Evolutionary conservation across 192 early-diverging fungal species (phyloP), one percentile per base, ranked within the genome.

Genomic region (Mortierella hygrophila): DNA sequence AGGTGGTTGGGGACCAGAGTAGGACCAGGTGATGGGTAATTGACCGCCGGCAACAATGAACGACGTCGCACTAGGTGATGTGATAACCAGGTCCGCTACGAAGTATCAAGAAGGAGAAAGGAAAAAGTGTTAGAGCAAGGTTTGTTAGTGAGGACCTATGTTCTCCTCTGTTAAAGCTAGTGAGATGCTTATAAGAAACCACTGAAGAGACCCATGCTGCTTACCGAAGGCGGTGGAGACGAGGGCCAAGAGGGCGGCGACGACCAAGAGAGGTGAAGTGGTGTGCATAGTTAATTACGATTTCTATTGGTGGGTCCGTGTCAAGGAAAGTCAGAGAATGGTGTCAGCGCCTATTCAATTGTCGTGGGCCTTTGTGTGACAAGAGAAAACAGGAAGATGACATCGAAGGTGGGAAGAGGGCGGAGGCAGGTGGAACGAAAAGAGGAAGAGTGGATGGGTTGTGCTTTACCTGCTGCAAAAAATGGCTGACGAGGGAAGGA

Each of bases 11-110:
- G 71, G 13, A 26, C 76, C 82, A n/a, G 76, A 60, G 60, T 77
- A 83, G 29, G 82, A 73, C 82, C 82, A 83, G 3, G 55, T 13
- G 42, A 83, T 78, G 4, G 54, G 49, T 3, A 83, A 32, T n/a
- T 23, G 47, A 20, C 76, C 71, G 21, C 82, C 82, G 18, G 82
- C 70, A 8, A 44, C 52, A 26, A 77, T 38, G 46, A 83, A 83
- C 32, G 82, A 78, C 11, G 76, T 46, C 46, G 76, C 23, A 32
- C 70, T 78, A 0, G 82, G 82, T 9, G 82, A 40, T 3, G 44
- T 73, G 35, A 83, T 23, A 0, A 44, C 18, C 42, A 83, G 7
- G 47, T 83, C 76, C 13, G 82, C 82, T 83, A 70, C 1, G 13
- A n/a, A 41, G 3, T 44, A 46, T 52, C 4, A 20, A 52, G 23